Conservation (phyloP, 805 yeast species). For the Zygosaccharomyces rouxii region DNA sequence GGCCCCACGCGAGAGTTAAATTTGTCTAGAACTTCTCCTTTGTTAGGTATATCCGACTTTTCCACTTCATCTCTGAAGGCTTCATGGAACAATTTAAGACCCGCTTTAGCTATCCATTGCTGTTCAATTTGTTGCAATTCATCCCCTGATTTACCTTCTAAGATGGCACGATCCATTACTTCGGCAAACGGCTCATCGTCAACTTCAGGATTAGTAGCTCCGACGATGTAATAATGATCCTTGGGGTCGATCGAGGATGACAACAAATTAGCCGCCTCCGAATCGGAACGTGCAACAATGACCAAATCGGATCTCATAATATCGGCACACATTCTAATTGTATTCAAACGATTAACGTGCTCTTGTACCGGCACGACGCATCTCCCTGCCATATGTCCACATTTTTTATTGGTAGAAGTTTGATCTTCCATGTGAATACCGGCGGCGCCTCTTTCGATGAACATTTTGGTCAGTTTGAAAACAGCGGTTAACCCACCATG, state of each 20-base stretch:
- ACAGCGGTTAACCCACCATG: conserved; percentile 98
- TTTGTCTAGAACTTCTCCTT: conserved; percentile 56
- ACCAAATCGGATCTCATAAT: conserved; percentile 82
- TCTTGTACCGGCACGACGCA: conserved; percentile 97
- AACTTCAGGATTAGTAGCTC: conserved; percentile 81
- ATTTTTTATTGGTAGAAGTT: conserved; percentile 97
- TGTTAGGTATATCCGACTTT: conserved; percentile 47
- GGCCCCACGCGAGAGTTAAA: conserved; percentile 72
- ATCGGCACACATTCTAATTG: conserved; percentile 93
- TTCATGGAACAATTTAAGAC: conserved; percentile 82
- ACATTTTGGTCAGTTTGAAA: conserved; percentile 90
- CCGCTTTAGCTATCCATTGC: conserved; percentile 79
- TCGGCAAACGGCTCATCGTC: conserved; percentile 58
- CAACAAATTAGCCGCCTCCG: conserved; percentile 94
- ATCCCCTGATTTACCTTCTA: conserved; percentile 64
- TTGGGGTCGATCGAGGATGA: conserved; percentile 92
- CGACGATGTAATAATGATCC: conserved; percentile 89
- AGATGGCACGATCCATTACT: conserved; percentile 78
- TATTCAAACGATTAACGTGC: conserved; percentile 90
- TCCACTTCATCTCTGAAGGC: conserved; percentile 84
- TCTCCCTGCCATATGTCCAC: conserved; percentile 99
- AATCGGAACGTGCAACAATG: conserved; percentile 92
- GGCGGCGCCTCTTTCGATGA: conserved; percentile 97
- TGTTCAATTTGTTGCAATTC: conserved; percentile 69
- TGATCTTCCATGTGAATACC: conserved; percentile 99